Base-by-base conservation (phyloP, 1,139 yeast genomes). In the Kazachstania sp. region DNA sequence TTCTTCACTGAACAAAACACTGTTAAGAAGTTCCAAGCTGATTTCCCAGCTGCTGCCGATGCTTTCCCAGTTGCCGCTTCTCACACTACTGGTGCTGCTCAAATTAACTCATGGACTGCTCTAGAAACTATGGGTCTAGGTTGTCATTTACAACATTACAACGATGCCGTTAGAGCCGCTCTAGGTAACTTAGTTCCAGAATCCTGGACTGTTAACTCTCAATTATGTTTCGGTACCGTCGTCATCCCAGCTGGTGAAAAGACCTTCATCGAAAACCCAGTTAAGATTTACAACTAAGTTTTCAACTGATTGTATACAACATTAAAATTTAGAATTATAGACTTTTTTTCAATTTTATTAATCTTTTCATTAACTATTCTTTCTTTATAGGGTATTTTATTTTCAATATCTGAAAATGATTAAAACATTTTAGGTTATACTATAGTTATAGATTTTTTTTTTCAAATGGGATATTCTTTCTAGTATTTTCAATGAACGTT, bases 141-240 rank as follows among this genome's bases (percentile, higher is more conserved):
- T 53, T 72, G 68, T 48, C 70, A 68, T 54, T 62, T 71, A 49
- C 75, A 71, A 63, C 75, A 71, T 59, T 71, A 69, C 66, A 69
- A 68, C 56, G 67, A 64, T 45, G 57, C 60, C 39, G 66, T 71
- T 43, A 61, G 62, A 49, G 64, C 55, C 30, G 66, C 65, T 45
- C 57, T 71, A 48, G 54, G 58, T 50, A 60, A 56, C 45, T 59
- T 61, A 45, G 60, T 68, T 18, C 73, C 72, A 50, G 59, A 53
- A 44, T 51, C 59, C 41, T 70, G 72, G 72, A 54, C 56, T 41
- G 67, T 71, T 45, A 65, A 61, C 46, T 67, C 73, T 39, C 74
- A 71, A 62, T 63, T 71, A 53, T 71, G 68, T 39, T 71, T 71
- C 48, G 75, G 75, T 45, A 36, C 43, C 13, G 50, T 54, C 31